Evolutionary conservation across 352 stramenopile genomes (phyloP).

Genomic region (Pythium aristosporum): DNA sequence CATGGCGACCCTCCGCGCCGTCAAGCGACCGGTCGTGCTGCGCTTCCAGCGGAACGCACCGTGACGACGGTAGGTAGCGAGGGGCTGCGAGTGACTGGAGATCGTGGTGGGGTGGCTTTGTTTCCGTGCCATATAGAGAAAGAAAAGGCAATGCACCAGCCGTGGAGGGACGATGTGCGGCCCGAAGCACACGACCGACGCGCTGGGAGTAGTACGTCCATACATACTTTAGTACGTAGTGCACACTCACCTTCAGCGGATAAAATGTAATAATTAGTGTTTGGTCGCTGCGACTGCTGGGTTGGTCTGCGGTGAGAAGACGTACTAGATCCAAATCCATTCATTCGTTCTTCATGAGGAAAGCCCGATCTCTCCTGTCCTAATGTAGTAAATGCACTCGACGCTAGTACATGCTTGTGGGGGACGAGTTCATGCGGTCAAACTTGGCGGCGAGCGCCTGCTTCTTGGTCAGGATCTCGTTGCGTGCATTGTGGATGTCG

Average conservation of each 20-base stretch:
- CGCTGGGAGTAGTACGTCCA: neutral
- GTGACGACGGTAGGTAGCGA: neutral
- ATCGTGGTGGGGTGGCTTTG: neutral
- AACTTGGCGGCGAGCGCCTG: conserved; percentile 84
- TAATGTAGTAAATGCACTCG: neutral
- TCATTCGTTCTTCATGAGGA: too few relatives aligned
- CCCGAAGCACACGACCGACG: too few relatives aligned
- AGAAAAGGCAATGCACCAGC: neutral
- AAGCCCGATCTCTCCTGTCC: neutral
- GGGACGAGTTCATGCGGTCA: conserved; percentile 70
- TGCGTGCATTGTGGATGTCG: conserved; percentile 80
- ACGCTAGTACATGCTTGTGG: conserved; percentile 49
- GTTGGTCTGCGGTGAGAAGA: neutral
- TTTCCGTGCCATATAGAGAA: conserved; percentile 28
- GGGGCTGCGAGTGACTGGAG: neutral
- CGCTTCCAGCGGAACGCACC: conserved; percentile 52
- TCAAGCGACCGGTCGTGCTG: conserved; percentile 81
- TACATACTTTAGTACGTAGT: neutral
- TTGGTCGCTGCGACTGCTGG: neutral
- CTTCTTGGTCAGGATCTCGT: conserved; percentile 89
- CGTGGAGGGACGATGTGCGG: too few relatives aligned
- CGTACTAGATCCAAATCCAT: neutral
- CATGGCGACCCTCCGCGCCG: conserved; percentile 78
- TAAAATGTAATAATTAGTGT: conserved; percentile 39
- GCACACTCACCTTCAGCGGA: neutral